Base-by-base conservation (phyloP, 2,329 filamentous ascomycete species). In the Knufia petricola region DNA sequence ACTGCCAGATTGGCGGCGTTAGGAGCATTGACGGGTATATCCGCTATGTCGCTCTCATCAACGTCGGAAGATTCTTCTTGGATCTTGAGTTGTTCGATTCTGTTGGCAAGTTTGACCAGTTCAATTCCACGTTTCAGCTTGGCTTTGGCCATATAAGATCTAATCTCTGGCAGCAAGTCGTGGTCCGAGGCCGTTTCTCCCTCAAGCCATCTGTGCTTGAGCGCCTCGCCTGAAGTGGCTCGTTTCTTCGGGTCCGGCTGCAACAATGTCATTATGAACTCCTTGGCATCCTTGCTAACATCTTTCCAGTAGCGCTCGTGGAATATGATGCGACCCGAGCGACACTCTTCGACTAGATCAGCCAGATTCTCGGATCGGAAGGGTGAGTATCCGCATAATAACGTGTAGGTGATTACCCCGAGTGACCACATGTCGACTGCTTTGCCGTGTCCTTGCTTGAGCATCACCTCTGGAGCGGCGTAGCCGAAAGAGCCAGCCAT, bases 401-500 rank as follows among this genome's bases (percentile, higher is more conserved):
- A 76, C 13, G 92, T 98, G 70, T 98, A 98, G 36, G 92, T 96
- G 62, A 98, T 98, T 61, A 98, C 92, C 54, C 92, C 92, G 69
- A 98, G 78, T 2, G 92, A 96, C 92, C 92, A 98, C 87, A 98
- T 95, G 64, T 98, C 92, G 28, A 96, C 92, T 3, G 92, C 87
- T 69, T 96, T 98, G 64, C 92, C 92, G 65, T 98, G 94, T 17
- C 92, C 92, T 63, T 87, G 82, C 75, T 95, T 95, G 56, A 95
- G 76, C 92, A 98, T 98, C 51, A 98, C 89, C 67, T 98, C 92
- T 7, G 92, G 92, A 1, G 92, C 92, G 17, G 92, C 92, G 62
- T 98, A 98, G 48, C 92, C 92, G 63, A 98, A 96, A 0, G 92
- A 96, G 37, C 92, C 92, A 37, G 92, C 92, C 92, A 98, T 98